Conservation (phyloP, 2,329 filamentous ascomycete species). For the Paecilomyces fulvus region DNA sequence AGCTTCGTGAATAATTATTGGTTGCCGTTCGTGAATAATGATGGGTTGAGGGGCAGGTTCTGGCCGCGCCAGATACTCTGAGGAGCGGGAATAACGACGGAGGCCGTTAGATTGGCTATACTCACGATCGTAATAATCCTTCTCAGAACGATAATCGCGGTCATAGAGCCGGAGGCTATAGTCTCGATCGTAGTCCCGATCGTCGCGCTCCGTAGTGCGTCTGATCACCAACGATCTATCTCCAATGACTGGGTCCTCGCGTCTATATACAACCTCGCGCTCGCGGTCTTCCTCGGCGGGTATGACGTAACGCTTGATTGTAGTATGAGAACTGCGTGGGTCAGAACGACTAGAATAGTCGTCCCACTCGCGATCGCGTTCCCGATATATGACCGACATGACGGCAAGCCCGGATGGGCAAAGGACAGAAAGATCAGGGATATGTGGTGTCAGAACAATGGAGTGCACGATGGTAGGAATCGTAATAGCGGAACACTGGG, state of each 20-base stretch:
- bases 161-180: slow-evolving; percentile 39
- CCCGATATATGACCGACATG: slow-evolving; percentile 33
- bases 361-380: slow-evolving; percentile 35
- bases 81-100: slow-evolving; percentile 44
- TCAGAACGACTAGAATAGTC: slow-evolving; percentile 31
- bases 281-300: slow-evolving; percentile 32
- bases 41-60: slow-evolving; percentile 37
- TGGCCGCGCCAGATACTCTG: slow-evolving; percentile 44
- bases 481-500: background rate
- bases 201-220: slow-evolving; percentile 40
- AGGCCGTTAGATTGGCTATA: slow-evolving; percentile 34
- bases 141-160: slow-evolving; percentile 34
- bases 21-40: slow-evolving; percentile 45
- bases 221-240: slow-evolving; percentile 38
- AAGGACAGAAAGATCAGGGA: background rate
- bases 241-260: slow-evolving; percentile 21
- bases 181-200: slow-evolving; percentile 42
- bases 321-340: slow-evolving; percentile 41
- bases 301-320: slow-evolving; percentile 50
- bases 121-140: slow-evolving; percentile 39
- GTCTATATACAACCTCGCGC: slow-evolving; percentile 24
- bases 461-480: background rate
- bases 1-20: slow-evolving; percentile 49
- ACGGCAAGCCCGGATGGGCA: background rate
- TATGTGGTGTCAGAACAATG: background rate